phyloP scores from a whole-genome alignment of 371 early-diverging fungal genomes.

The Basidiobolus meristosporus region DNA sequence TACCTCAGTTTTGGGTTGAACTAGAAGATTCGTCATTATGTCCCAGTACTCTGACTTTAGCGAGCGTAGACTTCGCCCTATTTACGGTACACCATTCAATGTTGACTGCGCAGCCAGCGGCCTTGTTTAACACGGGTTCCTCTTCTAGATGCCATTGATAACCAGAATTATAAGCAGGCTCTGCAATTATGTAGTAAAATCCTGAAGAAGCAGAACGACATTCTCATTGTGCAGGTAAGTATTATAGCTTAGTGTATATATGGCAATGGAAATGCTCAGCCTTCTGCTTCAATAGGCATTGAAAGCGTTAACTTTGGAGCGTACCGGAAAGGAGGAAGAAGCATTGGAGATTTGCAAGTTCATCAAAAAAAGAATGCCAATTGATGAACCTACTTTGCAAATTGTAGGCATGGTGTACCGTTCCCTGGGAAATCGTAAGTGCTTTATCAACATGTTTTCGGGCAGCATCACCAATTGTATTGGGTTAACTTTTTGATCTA shows the following conservation, averaged over 20 bases:
- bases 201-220: conserved; percentile 47
- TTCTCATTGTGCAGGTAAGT: conserved; percentile 37
- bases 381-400: conserved; percentile 53
- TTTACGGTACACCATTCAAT: no score
- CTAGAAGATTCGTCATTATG: no score
- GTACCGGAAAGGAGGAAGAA: conserved; percentile 42
- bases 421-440: conserved; percentile 32
- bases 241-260: not conserved
- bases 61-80: no score
- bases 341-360: conserved; percentile 47
- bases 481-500: no score
- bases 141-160: conserved; percentile 65
- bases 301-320: conserved; percentile 56
- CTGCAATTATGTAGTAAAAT: conserved; percentile 41
- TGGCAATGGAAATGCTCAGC: not conserved
- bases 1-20: no score
- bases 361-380: conserved; percentile 40
- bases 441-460: not conserved
- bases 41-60: no score
- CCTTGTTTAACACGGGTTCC: no score
- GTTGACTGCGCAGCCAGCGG: no score
- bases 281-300: conserved; percentile 36
- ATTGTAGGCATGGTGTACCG: conserved; percentile 48
- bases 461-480: not conserved
- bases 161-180: conserved; percentile 43